Base-by-base conservation (phyloP, 805 yeast genomes). In the Komagataella phaffii region DNA sequence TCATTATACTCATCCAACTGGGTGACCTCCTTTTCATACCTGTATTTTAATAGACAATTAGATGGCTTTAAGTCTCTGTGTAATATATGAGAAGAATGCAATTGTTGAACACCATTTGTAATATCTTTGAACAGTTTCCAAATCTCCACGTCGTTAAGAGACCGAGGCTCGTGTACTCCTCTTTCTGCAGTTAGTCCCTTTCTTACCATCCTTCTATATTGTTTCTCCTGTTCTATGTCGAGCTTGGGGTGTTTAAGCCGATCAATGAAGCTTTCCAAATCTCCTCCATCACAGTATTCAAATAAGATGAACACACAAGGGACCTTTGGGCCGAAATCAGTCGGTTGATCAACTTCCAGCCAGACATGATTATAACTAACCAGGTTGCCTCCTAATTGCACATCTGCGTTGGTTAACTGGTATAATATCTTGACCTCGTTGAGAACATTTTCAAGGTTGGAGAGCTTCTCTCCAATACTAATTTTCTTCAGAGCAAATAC, bases 61-160 rank as follows among this genome's bases (percentile, higher is more conserved):
- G 95, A 85, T 0, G 96, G 96, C 59, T 89, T 89, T 55, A 89
- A 70, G 63, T 89, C 96, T 30, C 96, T 72, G 61, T 89, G 96
- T n/a, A 89, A 76, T 30, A 88, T 80, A 24, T 88, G 88, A 53
- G 80, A 76, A 7, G 70, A 68, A 61, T 89, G 96, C 51, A 89
- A 68, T 61, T 85, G 85, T 46, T 73, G 66, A 10, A 89, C 81
- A 0, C 96, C 96, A 40, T 71, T 70, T 0, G 80, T 75, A 1
- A 88, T 76, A 61, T 88, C 95, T 48, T 63, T 70, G 58, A 87
- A 78, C 51, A 86, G 80, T 49, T 80, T 74, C 60, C 79, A 70
- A n/a, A 88, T 81, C 58, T 88, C 95, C 47, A 68, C 65, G 23
- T 77, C 73, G 14, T 72, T 68, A 6, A 88, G 66, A 5, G 57